Evolutionary conservation across 768 basidiomycete genomes (phyloP), one percentile per base, ranked within the genome.

Genomic region (Melanogaster broomeanus): DNA sequence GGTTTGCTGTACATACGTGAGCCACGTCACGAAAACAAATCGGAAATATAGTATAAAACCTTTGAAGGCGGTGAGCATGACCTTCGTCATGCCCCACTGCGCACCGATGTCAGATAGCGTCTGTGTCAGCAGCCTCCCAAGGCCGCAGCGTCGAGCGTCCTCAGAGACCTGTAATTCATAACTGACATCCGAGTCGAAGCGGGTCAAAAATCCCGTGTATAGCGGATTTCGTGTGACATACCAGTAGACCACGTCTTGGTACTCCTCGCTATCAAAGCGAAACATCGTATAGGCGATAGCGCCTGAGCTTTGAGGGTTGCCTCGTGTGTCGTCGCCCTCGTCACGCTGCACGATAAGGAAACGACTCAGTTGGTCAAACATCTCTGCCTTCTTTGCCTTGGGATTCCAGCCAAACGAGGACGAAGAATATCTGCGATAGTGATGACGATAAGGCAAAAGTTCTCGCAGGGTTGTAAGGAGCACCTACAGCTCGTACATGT

Each of bases 11-110:
- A 24, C 30, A 31, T 11, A 42, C 40, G 35, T 66, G 30, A 57
- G 49, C 45, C 13, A 53, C 52, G 11, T 33, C 37, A 12, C 24
- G 22, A 16, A n/a, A 18, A 8, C 5, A 19, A 15, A 41, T 10
- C 21, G 46, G 56, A 28, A 12, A 4, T n/a, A n/a, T n/a, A n/a
- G n/a, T n/a, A n/a, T 51, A 68, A n/a, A 30, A 90, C 90, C 75
- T 77, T 83, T 85, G 57, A 93, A 77, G 2, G 83, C 87, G 0
- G 91, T 93, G 15, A 93, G 77, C 75, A 86, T 80, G 24, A 88
- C 66, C 62, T 86, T 90, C 34, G 81, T 69, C 85, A 93, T 87
- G 3, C 62, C 53, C 71, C 77, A 87, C 35, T 59, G 63, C 13
- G 59, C 60, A 6, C 80, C 84, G 15, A 92, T 77, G 8, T 67